phyloP scores from a whole-genome alignment of 2,329 filamentous ascomycete species.

The Penicillium freii region DNA sequence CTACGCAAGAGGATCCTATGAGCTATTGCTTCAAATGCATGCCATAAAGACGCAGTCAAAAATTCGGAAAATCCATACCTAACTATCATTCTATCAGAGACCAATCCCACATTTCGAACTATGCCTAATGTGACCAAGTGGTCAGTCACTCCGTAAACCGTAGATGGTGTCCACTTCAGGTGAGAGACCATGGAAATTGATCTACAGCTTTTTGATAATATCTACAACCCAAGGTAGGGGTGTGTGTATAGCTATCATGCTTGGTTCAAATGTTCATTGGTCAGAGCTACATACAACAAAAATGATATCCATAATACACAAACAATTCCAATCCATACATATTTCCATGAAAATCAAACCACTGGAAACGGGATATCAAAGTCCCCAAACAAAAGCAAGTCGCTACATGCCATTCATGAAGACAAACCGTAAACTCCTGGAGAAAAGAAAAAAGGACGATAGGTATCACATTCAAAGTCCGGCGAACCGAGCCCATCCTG shows the following conservation, averaged over 20 bases:
- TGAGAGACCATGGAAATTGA: not conserved
- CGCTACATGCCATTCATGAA: slow-evolving; percentile 24
- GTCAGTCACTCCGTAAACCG: not conserved
- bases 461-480: slow-evolving; percentile 25
- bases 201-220: not conserved
- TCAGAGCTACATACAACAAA: slow-evolving; percentile 5
- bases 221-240: not conserved
- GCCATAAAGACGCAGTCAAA: not conserved
- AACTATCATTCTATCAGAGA: not conserved
- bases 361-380: slow-evolving; percentile 6
- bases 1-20: not conserved
- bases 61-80: not conserved
- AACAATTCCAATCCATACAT: slow-evolving; percentile 6
- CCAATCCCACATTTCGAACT: too few relatives aligned
- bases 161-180: not conserved
- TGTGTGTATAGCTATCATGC: not conserved
- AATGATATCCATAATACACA: slow-evolving; percentile 8
- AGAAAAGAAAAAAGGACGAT: slow-evolving; percentile 1
- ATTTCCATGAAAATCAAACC: slow-evolving; percentile 7
- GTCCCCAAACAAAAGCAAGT: slow-evolving; percentile 3
- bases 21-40: not conserved
- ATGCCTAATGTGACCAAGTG: too few relatives aligned
- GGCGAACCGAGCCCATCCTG: slow-evolving; percentile 49
- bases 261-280: not conserved
- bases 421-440: slow-evolving; percentile 11